A percentile compares a stretch with the other conserved stretches of the same genome.
These are phyloP conservation scores for Herpetomonas tarakana DNA, from an alignment of 208 protist genomes.

Conservation along the genomic window DNA sequence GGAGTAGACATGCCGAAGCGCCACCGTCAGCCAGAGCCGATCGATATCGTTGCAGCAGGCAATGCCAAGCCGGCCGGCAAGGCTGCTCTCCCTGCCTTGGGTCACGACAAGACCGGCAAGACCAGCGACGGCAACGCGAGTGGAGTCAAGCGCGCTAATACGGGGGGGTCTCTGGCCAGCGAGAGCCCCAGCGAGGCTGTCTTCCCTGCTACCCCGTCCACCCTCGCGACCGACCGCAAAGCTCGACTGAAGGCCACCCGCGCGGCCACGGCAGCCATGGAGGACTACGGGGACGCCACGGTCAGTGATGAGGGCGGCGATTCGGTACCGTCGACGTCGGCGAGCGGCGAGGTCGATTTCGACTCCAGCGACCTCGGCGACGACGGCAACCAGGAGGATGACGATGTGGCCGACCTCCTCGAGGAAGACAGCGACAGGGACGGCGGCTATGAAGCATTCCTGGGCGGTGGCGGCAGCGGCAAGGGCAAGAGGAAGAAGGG, in stretches of 20 bases:
- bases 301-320: constrained; percentile 10
- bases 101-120: too few species aligned
- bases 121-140: too few species aligned
- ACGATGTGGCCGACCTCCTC: constrained; percentile 22
- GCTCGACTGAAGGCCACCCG: constrained; percentile 8
- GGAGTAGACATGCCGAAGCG: constrained; percentile 88
- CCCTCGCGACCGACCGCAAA: constrained; percentile 4
- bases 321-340: neutral
- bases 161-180: neutral
- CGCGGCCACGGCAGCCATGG: constrained; percentile 8
- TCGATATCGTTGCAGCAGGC: constrained; percentile 19
- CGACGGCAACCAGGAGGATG: constrained; percentile 59
- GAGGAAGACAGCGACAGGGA: constrained; percentile 19
- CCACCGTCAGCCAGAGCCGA: constrained; percentile 67
- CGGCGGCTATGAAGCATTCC: constrained; percentile 26
- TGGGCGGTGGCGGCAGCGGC: neutral
- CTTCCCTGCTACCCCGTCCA: constrained; percentile 30
- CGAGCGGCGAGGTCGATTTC: constrained; percentile 26
- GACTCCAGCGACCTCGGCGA: constrained; percentile 40
- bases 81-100: too few species aligned
- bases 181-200: constrained; percentile 10
- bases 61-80: neutral
- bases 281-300: constrained; percentile 24
- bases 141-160: constrained; percentile 7
- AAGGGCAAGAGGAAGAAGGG: neutral